phyloP scores from a whole-genome alignment of 441 rosid genomes.

The Mallotus japonicus region DNA sequence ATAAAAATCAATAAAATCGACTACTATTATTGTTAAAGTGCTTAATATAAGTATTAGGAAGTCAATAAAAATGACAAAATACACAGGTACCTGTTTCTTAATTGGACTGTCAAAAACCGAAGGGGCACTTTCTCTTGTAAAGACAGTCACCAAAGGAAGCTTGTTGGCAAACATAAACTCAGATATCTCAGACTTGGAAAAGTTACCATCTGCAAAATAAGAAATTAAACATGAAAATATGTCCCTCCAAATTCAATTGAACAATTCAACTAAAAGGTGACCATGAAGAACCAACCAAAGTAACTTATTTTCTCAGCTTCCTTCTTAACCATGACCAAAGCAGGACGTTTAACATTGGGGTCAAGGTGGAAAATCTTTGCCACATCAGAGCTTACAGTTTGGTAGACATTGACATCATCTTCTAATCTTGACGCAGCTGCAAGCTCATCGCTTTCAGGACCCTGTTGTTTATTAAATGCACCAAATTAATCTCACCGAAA shows the following conservation, averaged over 20 bases:
- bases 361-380: conserved; percentile 89
- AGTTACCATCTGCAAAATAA: conserved; percentile 68
- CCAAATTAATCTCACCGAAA: conserved; percentile 1
- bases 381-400: conserved; percentile 76
- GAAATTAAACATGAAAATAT: conserved; percentile 20
- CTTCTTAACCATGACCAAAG: conserved; percentile 70
- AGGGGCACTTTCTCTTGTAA: conserved; percentile 81
- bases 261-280: conserved; percentile 11
- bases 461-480: conserved; percentile 37
- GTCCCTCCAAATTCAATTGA: conserved; percentile 11
- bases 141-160: conserved; percentile 76
- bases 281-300: conserved; percentile 55
- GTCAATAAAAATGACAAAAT: background rate
- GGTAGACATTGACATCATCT: conserved; percentile 91
- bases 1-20: conserved; percentile 19
- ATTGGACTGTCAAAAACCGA: conserved; percentile 77
- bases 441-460: conserved; percentile 75
- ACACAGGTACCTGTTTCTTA: conserved; percentile 65
- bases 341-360: conserved; percentile 73
- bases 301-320: conserved; percentile 72
- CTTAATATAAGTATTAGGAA: background rate
- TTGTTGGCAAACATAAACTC: conserved; percentile 79
- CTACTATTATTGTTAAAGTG: background rate
- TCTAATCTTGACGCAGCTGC: conserved; percentile 86
- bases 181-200: conserved; percentile 64